Conservation (phyloP, 2,329 filamentous ascomycete genomes). For the Colletotrichum euphorbiae region DNA sequence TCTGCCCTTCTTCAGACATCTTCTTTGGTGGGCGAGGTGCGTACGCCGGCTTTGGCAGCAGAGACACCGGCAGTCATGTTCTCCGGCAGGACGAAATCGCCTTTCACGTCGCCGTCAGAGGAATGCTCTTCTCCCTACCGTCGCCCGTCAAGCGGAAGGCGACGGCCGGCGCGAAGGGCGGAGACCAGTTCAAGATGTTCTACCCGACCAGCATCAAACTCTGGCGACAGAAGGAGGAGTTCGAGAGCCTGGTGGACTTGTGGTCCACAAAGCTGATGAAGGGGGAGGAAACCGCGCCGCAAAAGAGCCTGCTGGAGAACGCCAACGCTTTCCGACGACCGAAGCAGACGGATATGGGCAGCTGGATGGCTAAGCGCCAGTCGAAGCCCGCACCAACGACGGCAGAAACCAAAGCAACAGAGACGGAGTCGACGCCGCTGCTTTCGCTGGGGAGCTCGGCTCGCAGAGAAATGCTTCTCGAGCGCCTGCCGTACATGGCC, state of each 20-base stretch:
- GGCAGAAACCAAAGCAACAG: slow-evolving; percentile 21
- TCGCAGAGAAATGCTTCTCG: slow-evolving; percentile 80
- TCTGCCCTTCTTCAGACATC: slow-evolving; percentile 78
- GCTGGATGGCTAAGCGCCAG: slow-evolving; percentile 42
- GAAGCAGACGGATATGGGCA: slow-evolving; percentile 46
- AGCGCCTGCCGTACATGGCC: slow-evolving; percentile 87
- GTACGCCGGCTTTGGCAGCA: slow-evolving; percentile 61
- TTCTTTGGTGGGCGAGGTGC: slow-evolving; percentile 73
- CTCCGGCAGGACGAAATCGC: slow-evolving; percentile 93
- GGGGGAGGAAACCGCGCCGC: slow-evolving; percentile 58
- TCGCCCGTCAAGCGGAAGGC: slow-evolving; percentile 82
- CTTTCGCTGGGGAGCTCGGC: slow-evolving; percentile 74
- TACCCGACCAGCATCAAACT: slow-evolving; percentile 87
- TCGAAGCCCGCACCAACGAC: slow-evolving; percentile 19
- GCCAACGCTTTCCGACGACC: slow-evolving; percentile 62
- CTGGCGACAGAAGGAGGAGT: slow-evolving; percentile 86
- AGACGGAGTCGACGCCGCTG: slow-evolving; percentile 50
- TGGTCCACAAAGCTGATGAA: slow-evolving; percentile 73
- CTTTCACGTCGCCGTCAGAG: slow-evolving; percentile 90
- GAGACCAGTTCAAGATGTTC: slow-evolving; percentile 87
- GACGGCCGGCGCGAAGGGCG: slow-evolving; percentile 55
- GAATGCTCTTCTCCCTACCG: slow-evolving; percentile 86
- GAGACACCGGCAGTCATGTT: slow-evolving; percentile 74
- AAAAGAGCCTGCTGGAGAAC: slow-evolving; percentile 56
- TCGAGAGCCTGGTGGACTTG: slow-evolving; percentile 77